These are phyloP conservation scores for Coniochaeta sp. DNA, from an alignment of 2,329 filamentous ascomycete genomes.

Conservation along the genomic window DNA sequence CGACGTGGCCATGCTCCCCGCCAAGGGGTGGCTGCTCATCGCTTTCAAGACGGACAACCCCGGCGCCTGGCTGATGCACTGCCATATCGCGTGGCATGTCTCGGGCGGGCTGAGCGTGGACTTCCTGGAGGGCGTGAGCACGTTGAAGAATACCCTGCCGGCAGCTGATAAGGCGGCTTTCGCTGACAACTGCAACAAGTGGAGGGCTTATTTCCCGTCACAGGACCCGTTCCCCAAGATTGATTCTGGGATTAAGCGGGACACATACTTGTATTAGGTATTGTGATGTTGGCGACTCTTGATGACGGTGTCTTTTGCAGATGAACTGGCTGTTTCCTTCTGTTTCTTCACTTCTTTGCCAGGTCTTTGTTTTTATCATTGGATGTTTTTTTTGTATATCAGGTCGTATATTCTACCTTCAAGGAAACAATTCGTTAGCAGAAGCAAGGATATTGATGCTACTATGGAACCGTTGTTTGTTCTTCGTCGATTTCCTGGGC, in stretches of 20 bases:
- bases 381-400: not conserved
- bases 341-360: not conserved
- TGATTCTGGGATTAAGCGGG: constrained; percentile 10
- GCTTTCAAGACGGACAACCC: constrained; percentile 43
- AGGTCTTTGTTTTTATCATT: not conserved
- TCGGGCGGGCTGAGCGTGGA: constrained; percentile 40
- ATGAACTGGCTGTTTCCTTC: not conserved
- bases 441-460: not conserved
- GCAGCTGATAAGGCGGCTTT: constrained; percentile 10
- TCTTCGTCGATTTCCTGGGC: not conserved
- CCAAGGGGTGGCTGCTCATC: constrained; percentile 35
- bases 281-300: not conserved
- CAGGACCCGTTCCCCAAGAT: constrained; percentile 12
- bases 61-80: constrained; percentile 40
- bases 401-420: not conserved
- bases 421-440: not conserved
- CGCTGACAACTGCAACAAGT: constrained; percentile 17
- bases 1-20: constrained; percentile 37
- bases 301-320: not conserved
- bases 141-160: constrained; percentile 8
- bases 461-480: not conserved
- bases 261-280: not conserved
- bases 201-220: constrained; percentile 13
- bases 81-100: constrained; percentile 43
- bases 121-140: constrained; percentile 32